Conservation (phyloP, 1,284 basidiomycete species). For the Xerocomus amazonicus region DNA sequence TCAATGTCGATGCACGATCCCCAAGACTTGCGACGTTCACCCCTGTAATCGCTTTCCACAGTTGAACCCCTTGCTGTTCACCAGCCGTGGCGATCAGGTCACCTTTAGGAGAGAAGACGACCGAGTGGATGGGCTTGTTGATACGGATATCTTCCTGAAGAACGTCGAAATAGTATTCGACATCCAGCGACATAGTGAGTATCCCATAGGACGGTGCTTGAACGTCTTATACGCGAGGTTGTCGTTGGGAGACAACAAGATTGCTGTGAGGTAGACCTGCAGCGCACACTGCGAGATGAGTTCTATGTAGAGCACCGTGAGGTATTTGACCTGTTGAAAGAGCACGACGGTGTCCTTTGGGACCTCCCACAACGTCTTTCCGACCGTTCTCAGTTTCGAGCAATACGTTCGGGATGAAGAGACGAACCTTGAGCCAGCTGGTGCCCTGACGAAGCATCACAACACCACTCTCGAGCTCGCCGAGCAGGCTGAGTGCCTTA, state of each 20-base stretch:
- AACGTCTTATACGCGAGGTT: background rate
- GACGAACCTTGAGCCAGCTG: constrained; percentile 16
- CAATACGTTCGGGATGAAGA: background rate
- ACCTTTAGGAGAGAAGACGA: constrained; percentile 14
- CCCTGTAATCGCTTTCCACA: constrained; percentile 17
- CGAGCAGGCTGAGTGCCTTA: constrained; percentile 14
- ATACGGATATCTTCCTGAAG: constrained; percentile 8
- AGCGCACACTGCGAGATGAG: constrained; percentile 15
- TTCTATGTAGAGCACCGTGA: constrained; percentile 11
- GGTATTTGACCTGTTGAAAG: constrained; percentile 13
- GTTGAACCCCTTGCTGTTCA: constrained; percentile 12
- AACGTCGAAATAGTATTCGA: no score
- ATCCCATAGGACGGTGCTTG: constrained; percentile 4
- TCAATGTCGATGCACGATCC: constrained; percentile 4
- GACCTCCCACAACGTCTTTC: background rate
- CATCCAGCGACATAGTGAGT: background rate
- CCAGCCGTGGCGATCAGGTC: constrained; percentile 11
- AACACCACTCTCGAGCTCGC: constrained; percentile 14
- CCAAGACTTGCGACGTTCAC: constrained; percentile 16
- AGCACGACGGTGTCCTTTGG: constrained; percentile 3
- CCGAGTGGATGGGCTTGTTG: constrained; percentile 1
- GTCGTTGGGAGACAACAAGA: constrained; percentile 7
- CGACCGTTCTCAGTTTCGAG: background rate
- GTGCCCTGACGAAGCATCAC: constrained; percentile 5
- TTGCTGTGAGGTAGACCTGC: constrained; percentile 15